Evolutionary conservation across 148 eudicot species (phyloP).

Genomic region (Fagopyrum homotropicum): DNA sequence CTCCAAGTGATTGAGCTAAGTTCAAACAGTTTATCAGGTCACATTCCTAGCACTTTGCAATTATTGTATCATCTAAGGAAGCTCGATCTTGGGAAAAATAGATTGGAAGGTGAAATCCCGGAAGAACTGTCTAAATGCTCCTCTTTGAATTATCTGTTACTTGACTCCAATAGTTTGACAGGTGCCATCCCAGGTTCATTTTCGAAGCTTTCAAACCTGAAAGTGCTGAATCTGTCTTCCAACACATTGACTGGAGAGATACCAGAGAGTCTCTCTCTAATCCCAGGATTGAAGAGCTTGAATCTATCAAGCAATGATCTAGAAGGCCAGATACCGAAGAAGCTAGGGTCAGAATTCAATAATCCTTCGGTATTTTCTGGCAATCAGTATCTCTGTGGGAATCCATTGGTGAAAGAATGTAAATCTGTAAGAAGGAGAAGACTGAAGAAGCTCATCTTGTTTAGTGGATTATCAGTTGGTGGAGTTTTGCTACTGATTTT

Average conservation of each 20-base stretch:
- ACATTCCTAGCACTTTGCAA: constrained; percentile 49
- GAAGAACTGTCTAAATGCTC: constrained; percentile 41
- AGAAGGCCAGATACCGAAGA: constrained; percentile 65
- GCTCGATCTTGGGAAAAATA: constrained; percentile 63
- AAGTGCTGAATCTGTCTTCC: constrained; percentile 55
- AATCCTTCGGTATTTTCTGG: constrained; percentile 35
- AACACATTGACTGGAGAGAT: constrained; percentile 55
- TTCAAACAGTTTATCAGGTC: constrained; percentile 40
- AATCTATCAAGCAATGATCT: constrained; percentile 58
- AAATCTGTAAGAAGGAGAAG: constrained; percentile 23
- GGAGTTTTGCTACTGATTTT: constrained; percentile 35
- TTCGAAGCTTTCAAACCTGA: constrained; percentile 41
- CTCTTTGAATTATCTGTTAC: constrained; percentile 27
- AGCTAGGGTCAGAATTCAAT: constrained; percentile 38
- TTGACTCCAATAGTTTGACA: constrained; percentile 46
- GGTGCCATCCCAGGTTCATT: constrained; percentile 60
- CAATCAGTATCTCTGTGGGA: constrained; percentile 56
- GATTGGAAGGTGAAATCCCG: constrained; percentile 57
- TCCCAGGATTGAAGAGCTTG: constrained; percentile 34
- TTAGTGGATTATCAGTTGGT: constrained; percentile 30
- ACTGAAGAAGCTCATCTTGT: constrained; percentile 33
- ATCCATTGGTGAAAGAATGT: constrained; percentile 46
- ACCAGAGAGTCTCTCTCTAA: constrained; percentile 44
- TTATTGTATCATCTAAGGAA: constrained; percentile 33
- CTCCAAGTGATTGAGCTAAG: constrained; percentile 52